A percentile compares a stretch with the other conserved stretches of the same genome.
These are phyloP conservation scores for Coemansia umbellata DNA, from an alignment of 192 early-diverging fungal species.

Conservation along the genomic window DNA sequence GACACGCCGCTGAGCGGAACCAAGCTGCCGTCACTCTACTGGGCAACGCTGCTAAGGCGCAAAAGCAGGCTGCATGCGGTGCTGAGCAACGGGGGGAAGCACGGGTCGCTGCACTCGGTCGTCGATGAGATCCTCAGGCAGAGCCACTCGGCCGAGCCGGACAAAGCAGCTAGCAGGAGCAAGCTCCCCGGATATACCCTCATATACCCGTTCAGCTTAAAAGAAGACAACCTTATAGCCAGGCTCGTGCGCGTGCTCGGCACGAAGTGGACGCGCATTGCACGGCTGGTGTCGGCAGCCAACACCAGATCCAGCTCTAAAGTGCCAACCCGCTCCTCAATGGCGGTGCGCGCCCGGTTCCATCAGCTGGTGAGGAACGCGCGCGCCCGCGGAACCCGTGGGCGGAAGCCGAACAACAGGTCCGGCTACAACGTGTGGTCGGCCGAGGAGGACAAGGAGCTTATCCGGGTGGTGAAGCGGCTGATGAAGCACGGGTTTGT, in stretches of 20 bases:
- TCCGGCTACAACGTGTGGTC: no score
- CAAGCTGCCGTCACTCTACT: slow-evolving; percentile 6
- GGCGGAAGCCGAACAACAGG: neutral
- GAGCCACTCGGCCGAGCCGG: neutral
- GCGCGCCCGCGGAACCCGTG: no score
- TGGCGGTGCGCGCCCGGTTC: no score
- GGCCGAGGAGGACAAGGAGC: slow-evolving; percentile 10
- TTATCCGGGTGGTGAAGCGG: slow-evolving; percentile 4
- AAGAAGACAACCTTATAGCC: slow-evolving; percentile 18
- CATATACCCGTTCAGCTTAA: slow-evolving; percentile 7
- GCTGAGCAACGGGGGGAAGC: neutral
- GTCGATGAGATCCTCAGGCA: neutral
- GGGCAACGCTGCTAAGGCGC: neutral
- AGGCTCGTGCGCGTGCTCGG: slow-evolving; percentile 21
- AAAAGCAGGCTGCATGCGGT: neutral
- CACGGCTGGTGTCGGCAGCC: slow-evolving; percentile 11
- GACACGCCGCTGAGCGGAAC: slow-evolving; percentile 9
- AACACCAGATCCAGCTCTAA: no score
- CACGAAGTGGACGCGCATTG: slow-evolving; percentile 11
- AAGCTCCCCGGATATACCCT: neutral
- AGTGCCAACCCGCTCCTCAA: no score
- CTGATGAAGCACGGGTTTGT: slow-evolving; percentile 3
- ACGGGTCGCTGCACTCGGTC: neutral
- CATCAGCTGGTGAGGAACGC: neutral
- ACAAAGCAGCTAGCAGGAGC: neutral